A percentile compares a stretch with the other conserved stretches of the same genome.
Evolutionary conservation across 495 filamentous ascomycete species (phyloP).

Genomic region (Penicillium roqueforti): DNA sequence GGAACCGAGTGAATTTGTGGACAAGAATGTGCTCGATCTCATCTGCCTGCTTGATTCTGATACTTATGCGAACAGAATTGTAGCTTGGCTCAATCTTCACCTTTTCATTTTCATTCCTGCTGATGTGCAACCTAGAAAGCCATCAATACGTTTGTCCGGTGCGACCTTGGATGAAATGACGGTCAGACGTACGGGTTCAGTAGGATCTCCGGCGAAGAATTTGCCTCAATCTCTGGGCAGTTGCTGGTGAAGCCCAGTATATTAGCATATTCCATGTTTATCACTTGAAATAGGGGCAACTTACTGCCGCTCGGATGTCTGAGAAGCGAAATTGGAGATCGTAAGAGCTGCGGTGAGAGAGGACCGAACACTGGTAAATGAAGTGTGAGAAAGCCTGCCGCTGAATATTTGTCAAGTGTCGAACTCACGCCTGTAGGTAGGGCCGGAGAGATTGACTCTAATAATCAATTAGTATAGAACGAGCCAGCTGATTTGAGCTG

Average conservation of each 20-base stretch:
- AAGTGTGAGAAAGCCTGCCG: not conserved
- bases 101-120: slow-evolving; percentile 91
- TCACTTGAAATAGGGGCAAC: not conserved
- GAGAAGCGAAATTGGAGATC: slow-evolving; percentile 95
- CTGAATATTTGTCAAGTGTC: not conserved
- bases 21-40: slow-evolving; percentile 93
- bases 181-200: slow-evolving; percentile 68
- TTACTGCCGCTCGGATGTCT: slow-evolving; percentile 76
- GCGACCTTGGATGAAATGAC: not conserved
- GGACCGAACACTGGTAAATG: slow-evolving; percentile 64
- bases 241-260: slow-evolving; percentile 43
- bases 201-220: slow-evolving; percentile 78
- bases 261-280: not conserved
- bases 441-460: slow-evolving; percentile 97
- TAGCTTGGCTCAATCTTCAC: slow-evolving; percentile 77
- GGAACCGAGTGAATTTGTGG: slow-evolving; percentile 95
- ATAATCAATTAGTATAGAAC: slow-evolving; percentile 8
- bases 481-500: not conserved
- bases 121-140: slow-evolving; percentile 44
- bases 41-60: slow-evolving; percentile 98
- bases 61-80: slow-evolving; percentile 92
- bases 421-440: slow-evolving; percentile 63
- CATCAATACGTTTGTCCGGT: slow-evolving; percentile 4
- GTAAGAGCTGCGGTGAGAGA: slow-evolving; percentile 91
- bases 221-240: slow-evolving; percentile 93